These are phyloP conservation scores for Forsythia suspensa DNA, from an alignment of 257 asterid genomes.

Conservation along the genomic window DNA sequence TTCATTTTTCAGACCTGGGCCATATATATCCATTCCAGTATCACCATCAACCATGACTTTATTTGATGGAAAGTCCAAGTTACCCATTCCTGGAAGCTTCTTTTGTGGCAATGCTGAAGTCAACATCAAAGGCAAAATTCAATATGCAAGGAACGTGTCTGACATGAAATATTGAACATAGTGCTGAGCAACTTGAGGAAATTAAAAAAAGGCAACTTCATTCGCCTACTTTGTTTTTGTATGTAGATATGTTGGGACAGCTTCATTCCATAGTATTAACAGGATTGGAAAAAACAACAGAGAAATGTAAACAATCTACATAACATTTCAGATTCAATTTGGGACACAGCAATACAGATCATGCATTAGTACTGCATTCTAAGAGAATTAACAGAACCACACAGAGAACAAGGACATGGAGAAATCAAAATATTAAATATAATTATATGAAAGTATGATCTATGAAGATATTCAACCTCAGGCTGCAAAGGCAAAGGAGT, in stretches of 20 bases:
- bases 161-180: background rate
- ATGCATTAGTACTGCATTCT: no score
- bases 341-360: no score
- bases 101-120: constrained; percentile 37
- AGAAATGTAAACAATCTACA: background rate
- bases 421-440: background rate
- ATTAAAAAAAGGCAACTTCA: background rate
- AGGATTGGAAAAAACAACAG: background rate
- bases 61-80: constrained; percentile 32
- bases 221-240: background rate
- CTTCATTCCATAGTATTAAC: background rate
- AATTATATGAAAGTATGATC: background rate
- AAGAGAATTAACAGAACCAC: constrained; percentile 4
- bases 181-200: background rate
- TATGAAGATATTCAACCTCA: no score
- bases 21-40: constrained; percentile 38
- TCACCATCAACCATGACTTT: constrained; percentile 31
- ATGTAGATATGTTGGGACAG: background rate
- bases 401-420: background rate
- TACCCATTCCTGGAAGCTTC: constrained; percentile 37
- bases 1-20: background rate
- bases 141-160: constrained; percentile 21
- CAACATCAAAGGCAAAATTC: constrained; percentile 41
- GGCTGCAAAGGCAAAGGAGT: background rate
- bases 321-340: background rate